phyloP scores from a whole-genome alignment of 2,329 filamentous ascomycete species.

The Scytalidium lignicola region DNA sequence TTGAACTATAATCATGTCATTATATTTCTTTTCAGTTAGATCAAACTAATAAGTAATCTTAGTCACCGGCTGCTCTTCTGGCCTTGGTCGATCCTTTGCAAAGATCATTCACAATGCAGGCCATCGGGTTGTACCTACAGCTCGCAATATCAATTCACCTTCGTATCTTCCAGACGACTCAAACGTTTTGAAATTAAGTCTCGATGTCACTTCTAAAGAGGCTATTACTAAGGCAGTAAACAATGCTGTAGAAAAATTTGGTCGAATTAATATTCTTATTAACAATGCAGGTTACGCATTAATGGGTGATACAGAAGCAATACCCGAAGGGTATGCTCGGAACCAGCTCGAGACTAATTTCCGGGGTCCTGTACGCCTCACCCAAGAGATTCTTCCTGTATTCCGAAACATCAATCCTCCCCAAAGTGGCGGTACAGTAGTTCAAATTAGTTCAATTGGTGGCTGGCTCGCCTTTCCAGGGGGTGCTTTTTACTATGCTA shows the following conservation, averaged over 20 bases:
- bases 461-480: constrained; percentile 29
- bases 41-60: neutral
- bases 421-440: constrained; percentile 25
- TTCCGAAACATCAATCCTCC: neutral
- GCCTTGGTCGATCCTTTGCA: constrained; percentile 1
- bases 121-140: constrained; percentile 1
- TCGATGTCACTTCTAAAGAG: constrained; percentile 41
- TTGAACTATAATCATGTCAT: too few relatives aligned
- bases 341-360: constrained; percentile 43
- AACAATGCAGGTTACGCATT: constrained; percentile 55
- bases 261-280: constrained; percentile 48
- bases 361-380: constrained; percentile 43
- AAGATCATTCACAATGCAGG: neutral
- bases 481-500: constrained; percentile 23
- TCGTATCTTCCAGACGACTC: constrained; percentile 4
- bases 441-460: constrained; percentile 33
- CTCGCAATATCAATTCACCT: neutral
- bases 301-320: constrained; percentile 43
- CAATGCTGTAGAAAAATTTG: neutral
- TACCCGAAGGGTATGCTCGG: constrained; percentile 21
- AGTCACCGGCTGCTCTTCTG: constrained; percentile 5
- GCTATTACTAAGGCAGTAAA: constrained; percentile 22
- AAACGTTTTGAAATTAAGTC: constrained; percentile 35
- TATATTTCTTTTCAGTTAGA: neutral
- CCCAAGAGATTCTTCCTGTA: constrained; percentile 40